Conservation (phyloP, 129 eudicot species). For the Ambrosia trifida region DNA sequence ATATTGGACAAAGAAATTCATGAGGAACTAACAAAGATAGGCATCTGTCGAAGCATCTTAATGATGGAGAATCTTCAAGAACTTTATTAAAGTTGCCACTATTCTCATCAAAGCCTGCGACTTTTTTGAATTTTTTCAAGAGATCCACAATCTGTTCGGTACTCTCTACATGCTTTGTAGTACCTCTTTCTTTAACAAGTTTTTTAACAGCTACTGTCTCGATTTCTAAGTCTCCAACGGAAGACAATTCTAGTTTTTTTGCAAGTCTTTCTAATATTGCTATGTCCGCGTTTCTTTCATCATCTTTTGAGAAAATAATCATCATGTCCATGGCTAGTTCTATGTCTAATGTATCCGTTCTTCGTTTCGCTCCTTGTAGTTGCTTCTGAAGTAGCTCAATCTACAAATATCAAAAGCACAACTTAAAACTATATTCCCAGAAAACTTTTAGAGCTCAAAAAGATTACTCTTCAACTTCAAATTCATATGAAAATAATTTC, state of each 20-base stretch:
- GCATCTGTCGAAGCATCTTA: constrained; percentile 44
- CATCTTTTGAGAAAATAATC: constrained; percentile 58
- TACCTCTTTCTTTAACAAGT: constrained; percentile 49
- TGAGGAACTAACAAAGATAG: constrained; percentile 52
- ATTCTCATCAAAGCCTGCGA: constrained; percentile 63
- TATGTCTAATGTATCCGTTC: constrained; percentile 72
- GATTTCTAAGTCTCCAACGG: constrained; percentile 49
- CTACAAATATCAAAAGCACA: constrained; percentile 23
- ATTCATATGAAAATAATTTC: background rate
- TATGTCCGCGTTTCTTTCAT: constrained; percentile 65
- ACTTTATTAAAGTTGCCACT: constrained; percentile 32
- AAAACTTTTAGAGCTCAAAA: constrained; percentile 7
- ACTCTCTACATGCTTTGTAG: constrained; percentile 37
- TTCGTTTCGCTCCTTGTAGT: constrained; percentile 61
- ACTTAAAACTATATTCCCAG: background rate
- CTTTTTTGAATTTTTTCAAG: constrained; percentile 58
- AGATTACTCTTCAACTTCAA: background rate
- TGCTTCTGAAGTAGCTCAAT: constrained; percentile 66
- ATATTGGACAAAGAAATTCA: constrained; percentile 76
- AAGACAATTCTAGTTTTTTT: constrained; percentile 54
- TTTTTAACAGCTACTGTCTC: constrained; percentile 57
- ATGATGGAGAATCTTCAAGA: constrained; percentile 39
- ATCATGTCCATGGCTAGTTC: constrained; percentile 91
- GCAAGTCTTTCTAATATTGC: constrained; percentile 66
- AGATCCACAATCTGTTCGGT: constrained; percentile 52